Base-by-base conservation (phyloP, 257 asterid species). In the Przewalskia tangutica region DNA sequence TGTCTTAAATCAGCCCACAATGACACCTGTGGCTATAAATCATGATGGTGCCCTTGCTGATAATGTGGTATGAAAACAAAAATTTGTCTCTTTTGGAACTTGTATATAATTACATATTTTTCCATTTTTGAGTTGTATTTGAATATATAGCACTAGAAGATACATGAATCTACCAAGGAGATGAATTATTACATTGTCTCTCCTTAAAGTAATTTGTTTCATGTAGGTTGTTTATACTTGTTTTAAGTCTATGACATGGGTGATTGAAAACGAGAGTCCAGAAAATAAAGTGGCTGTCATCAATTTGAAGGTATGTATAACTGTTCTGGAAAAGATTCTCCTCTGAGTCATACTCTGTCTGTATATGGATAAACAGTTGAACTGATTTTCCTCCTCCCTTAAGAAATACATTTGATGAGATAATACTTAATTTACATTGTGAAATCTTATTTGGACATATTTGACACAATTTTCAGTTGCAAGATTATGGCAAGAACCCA, bases 211-310 rank as follows among this genome's bases (percentile, higher is more conserved):
- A 44, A 32, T 48, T 82, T 82, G 13, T 17, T 77, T 34, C 71
- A 36, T 87, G 77, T 89, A 93, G 97, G 94, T 89, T 59, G 93
- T 90, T 81, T 92, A 86, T 55, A 89, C 95, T 82, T 91, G 92
- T 88, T 91, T 93, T 79, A 93, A 90, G 90, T 89, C 93, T 85
- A 90, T 92, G 93, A 84, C 93, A 73, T 92, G 97, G 97, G 84
- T 83, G 77, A 83, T 92, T 34, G 94, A 91, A 86, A 89, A 88
- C 82, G 90, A 83, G 83, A 84, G 63, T 86, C 80, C 90, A 23
- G 89, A 91, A 46, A 88, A 79, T 84, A 91, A 91, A 91, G 92
- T 89, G 59, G 93, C 93, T 85, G 90, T 86, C 50, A 93, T 93
- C 84, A 91, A 90, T 84, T 82, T 91, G 88, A 91, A 93, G 97